Percentiles rank a stretch among this genome's conserved stretches.
These are phyloP conservation scores for Trichoderma harzianum DNA, from an alignment of 2,329 filamentous ascomycete genomes.

Conservation along the genomic window DNA sequence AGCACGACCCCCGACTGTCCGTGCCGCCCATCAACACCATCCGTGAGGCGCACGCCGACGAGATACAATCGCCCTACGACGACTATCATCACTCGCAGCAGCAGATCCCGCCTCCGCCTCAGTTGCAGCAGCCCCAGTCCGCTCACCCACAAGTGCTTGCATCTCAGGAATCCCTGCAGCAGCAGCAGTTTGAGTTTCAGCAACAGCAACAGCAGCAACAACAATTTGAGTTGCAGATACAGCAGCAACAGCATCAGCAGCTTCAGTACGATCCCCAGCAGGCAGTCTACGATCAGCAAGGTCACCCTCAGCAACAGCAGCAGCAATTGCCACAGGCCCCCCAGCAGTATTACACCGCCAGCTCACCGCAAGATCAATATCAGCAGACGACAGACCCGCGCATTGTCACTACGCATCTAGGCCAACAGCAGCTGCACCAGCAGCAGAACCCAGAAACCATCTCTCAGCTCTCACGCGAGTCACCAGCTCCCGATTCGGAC, in stretches of 20 bases:
- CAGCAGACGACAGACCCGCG: conserved; percentile 38
- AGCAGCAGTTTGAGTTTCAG: conserved; percentile 28
- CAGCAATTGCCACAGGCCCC: conserved; percentile 16
- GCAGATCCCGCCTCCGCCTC: conserved; percentile 22
- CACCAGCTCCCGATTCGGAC: conserved; percentile 50
- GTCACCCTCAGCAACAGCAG: conserved; percentile 20
- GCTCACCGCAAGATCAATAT: conserved; percentile 25
- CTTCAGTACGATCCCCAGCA: conserved; percentile 33
- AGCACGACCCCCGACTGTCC: not conserved
- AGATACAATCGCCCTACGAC: conserved; percentile 43
- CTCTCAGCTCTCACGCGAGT: conserved; percentile 62
- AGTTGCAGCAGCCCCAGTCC: conserved; percentile 24
- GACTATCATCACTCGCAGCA: conserved; percentile 37
- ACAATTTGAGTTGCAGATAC: conserved; percentile 25
- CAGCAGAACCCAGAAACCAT: conserved; percentile 55
- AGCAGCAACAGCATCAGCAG: conserved; percentile 22
- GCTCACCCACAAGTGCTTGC: conserved; percentile 21
- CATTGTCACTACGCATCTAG: conserved; percentile 35
- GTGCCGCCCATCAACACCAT: conserved; percentile 38
- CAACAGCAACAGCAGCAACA: conserved; percentile 28
- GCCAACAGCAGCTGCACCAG: conserved; percentile 28
- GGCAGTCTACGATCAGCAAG: conserved; percentile 38
- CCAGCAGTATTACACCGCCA: conserved; percentile 24
- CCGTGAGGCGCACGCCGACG: conserved; percentile 44
- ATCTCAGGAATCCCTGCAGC: conserved; percentile 30